Evolutionary conservation across 306 rosid species (phyloP).

Genomic region (Argentina anserina): DNA sequence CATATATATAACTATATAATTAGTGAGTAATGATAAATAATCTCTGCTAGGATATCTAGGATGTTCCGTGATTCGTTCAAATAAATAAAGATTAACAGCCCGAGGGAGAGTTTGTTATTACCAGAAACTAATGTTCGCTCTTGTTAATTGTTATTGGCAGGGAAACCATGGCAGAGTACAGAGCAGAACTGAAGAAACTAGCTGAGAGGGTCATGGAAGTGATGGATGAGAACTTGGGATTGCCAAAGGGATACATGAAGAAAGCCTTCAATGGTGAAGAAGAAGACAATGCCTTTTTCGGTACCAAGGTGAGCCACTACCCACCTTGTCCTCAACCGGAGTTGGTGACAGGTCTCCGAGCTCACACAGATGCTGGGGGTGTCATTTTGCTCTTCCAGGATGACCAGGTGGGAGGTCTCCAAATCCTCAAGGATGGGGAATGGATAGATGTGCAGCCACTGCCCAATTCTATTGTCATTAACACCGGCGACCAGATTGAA

Average conservation of each 20-base stretch:
- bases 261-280: conserved; percentile 68
- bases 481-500: conserved; percentile 98
- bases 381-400: conserved; percentile 91
- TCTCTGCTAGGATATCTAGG: not conserved
- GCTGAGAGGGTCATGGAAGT: conserved; percentile 71
- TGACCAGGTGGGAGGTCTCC: conserved; percentile 86
- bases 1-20: not conserved
- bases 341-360: conserved; percentile 79
- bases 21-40: not conserved
- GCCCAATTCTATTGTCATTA: conserved; percentile 78
- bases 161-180: conserved; percentile 79
- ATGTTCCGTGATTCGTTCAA: not conserved
- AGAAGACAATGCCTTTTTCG: conserved; percentile 65
- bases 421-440: conserved; percentile 82
- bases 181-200: conserved; percentile 60
- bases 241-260: conserved; percentile 66
- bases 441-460: conserved; percentile 91
- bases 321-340: conserved; percentile 88
- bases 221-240: conserved; percentile 88
- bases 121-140: not conserved
- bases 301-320: conserved; percentile 99
- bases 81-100: no score
- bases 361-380: conserved; percentile 97
- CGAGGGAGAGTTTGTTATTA: no score
- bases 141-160: conserved; percentile 35